Evolutionary conservation across 2,329 filamentous ascomycete genomes (phyloP).

Genomic region (Stemphylium lycopersici): DNA sequence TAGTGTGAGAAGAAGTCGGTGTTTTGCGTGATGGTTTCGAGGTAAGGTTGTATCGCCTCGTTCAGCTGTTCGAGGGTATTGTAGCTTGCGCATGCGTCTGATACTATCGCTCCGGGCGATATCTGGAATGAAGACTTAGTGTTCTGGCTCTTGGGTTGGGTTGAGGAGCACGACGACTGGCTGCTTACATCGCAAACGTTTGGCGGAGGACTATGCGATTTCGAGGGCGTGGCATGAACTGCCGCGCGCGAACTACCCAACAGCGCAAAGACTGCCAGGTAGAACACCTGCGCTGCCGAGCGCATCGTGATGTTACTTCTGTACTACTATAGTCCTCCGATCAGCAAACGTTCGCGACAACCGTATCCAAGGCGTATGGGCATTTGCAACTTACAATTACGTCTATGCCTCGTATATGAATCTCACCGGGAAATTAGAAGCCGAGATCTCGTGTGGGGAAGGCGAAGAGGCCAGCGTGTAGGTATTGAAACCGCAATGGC

Average conservation of each 20-base stretch:
- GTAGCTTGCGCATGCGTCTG: conserved; percentile 94
- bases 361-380: conserved; percentile 18
- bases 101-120: conserved; percentile 85
- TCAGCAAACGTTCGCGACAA: conserved; percentile 46
- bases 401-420: conserved; percentile 29
- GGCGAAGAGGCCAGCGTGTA: conserved; percentile 49
- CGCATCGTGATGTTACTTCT: conserved; percentile 52
- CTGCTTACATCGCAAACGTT: conserved; percentile 64
- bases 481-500: conserved; percentile 30
- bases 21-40: conserved; percentile 80
- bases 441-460: conserved; percentile 34
- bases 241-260: conserved; percentile 57
- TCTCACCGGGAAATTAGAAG: conserved; percentile 19
- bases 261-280: conserved; percentile 66
- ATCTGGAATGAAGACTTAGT: conserved; percentile 65
- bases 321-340: conserved; percentile 27
- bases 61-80: conserved; percentile 87
- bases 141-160: conserved; percentile 32
- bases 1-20: conserved; percentile 99
- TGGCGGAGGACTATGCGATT: conserved; percentile 48
- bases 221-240: conserved; percentile 44
- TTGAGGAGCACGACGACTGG: conserved; percentile 24
- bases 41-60: conserved; percentile 71
- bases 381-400: conserved; percentile 27
- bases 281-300: conserved; percentile 62